Percentiles rank a stretch among this genome's conserved stretches.
Conservation (phyloP, 192 early-diverging fungal species). For the Phycomyces blakesleeanus region DNA sequence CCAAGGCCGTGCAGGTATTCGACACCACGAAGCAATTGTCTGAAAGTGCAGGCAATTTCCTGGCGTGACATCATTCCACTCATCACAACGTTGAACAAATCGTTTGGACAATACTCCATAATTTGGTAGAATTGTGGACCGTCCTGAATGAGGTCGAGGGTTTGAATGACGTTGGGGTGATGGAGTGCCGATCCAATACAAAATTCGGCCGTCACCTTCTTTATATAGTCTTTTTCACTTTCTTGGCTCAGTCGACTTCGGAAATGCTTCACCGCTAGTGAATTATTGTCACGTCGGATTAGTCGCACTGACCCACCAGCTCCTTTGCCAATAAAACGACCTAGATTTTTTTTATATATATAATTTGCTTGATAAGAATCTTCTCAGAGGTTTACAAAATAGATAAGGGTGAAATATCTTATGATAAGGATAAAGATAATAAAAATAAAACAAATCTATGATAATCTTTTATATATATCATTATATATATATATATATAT, state of each 20-base stretch:
- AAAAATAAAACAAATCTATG: too few relatives aligned
- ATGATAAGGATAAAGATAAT: constrained; percentile 1
- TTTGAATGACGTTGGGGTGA: constrained; percentile 89
- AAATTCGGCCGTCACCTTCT: constrained; percentile 93
- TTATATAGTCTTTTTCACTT: constrained; percentile 91
- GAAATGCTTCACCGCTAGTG: constrained; percentile 81
- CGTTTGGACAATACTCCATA: constrained; percentile 91
- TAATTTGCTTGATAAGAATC: background rate
- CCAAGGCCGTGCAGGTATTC: constrained; percentile 73
- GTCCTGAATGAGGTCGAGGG: constrained; percentile 93
- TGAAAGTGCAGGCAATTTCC: constrained; percentile 84
- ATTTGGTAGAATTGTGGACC: constrained; percentile 68
- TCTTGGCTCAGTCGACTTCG: constrained; percentile 63
- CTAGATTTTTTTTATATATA: too few relatives aligned
- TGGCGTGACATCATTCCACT: constrained; percentile 68
- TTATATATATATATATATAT: background rate
- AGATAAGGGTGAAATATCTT: background rate
- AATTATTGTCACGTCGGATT: constrained; percentile 53
- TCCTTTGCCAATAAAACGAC: constrained; percentile 54
- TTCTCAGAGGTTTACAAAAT: background rate
- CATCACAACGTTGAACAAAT: constrained; percentile 82
- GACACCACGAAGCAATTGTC: constrained; percentile 72
- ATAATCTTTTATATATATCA: too few relatives aligned
- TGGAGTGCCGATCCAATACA: constrained; percentile 91
- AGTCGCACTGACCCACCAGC: constrained; percentile 73